Evolutionary conservation across 257 asterid species (phyloP).

Genomic region (Cynanchum wilfordii): DNA sequence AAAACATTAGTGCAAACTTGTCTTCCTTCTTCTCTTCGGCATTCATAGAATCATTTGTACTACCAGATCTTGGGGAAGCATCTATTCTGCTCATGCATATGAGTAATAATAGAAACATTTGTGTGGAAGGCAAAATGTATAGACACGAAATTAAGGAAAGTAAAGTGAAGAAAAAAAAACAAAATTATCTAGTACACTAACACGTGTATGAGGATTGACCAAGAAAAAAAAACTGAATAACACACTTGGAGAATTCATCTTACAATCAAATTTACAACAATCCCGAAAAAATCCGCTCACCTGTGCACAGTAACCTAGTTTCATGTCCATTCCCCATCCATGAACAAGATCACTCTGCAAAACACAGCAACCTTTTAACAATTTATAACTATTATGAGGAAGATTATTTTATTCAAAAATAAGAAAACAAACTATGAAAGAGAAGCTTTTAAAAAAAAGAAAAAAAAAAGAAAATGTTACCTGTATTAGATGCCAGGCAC

Average conservation of each 20-base stretch:
- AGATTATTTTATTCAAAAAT: conserved; percentile 8
- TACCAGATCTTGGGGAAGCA: not conserved
- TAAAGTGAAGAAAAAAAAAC: not conserved
- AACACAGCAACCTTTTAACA: conserved; percentile 11
- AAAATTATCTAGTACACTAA: not conserved
- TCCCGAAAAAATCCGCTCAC: conserved; percentile 26
- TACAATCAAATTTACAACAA: conserved; percentile 1
- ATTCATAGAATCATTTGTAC: not conserved
- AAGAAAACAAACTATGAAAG: not conserved
- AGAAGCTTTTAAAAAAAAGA: too few relatives aligned
- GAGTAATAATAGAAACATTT: not conserved
- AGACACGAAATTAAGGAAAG: not conserved
- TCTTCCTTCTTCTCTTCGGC: too few relatives aligned
- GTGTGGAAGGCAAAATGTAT: not conserved
- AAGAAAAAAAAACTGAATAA: not conserved
- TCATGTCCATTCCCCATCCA: conserved; percentile 99
- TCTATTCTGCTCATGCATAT: not conserved
- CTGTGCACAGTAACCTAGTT: conserved; percentile 97
- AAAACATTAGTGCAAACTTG: not conserved
- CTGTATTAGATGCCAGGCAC: conserved; percentile 99
- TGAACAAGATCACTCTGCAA: conserved; percentile 97
- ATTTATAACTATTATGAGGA: conserved; percentile 13
- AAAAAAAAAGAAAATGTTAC: conserved; percentile 15
- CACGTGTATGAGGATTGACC: not conserved
- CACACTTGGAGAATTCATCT: not conserved